phyloP scores from a whole-genome alignment of 108 stramenopile species.

The Aurantiochytrium sp. region DNA sequence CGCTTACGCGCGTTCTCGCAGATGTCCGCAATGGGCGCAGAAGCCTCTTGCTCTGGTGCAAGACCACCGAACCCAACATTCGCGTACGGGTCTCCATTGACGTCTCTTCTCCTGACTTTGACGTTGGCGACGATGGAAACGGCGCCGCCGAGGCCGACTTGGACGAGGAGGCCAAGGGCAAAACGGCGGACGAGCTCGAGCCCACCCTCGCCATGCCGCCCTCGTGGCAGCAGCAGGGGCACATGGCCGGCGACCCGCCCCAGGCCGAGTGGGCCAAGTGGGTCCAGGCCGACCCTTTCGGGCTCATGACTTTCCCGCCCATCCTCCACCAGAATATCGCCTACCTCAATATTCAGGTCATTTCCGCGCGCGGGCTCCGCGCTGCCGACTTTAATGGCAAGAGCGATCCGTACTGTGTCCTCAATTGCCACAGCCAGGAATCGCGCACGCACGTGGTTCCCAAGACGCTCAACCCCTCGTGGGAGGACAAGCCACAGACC shows the following conservation, averaged over 20 bases:
- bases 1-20: not conserved
- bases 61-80: not conserved
- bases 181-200: not conserved
- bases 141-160: not conserved
- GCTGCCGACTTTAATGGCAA: not conserved
- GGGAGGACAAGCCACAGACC: not conserved
- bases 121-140: not conserved
- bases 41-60: not conserved
- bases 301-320: not conserved
- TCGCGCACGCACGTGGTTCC: not conserved
- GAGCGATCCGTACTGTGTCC: slow-evolving; percentile 25
- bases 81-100: not conserved
- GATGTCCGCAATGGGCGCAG: not conserved
- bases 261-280: not conserved
- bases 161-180: not conserved
- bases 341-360: not conserved
- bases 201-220: not conserved
- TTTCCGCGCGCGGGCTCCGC: not conserved
- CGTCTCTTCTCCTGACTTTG: not conserved
- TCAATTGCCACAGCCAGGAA: not conserved
- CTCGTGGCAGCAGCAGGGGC: not conserved
- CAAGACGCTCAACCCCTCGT: not conserved
- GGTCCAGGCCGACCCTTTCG: not conserved
- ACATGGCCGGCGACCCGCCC: not conserved
- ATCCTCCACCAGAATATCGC: not conserved